A percentile compares a stretch with the other conserved stretches of the same genome.
These are phyloP conservation scores for Mycosarcoma mackinlayi DNA, from an alignment of 1,284 basidiomycete species.

Conservation along the genomic window DNA sequence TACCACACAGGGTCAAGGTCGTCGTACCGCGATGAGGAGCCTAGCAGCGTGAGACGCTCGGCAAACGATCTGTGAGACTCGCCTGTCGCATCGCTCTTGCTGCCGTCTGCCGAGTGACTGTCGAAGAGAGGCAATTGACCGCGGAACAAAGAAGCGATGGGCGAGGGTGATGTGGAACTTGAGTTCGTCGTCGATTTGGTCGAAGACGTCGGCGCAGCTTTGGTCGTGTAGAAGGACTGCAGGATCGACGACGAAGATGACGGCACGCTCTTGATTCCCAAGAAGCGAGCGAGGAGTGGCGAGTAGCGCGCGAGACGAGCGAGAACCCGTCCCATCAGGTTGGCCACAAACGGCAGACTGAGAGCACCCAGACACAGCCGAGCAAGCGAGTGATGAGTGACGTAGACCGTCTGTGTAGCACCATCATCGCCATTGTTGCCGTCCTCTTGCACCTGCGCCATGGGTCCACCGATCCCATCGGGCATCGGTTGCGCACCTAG, in stretches of 20 bases:
- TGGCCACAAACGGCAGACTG: constrained; percentile 55
- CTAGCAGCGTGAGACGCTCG: constrained; percentile 18
- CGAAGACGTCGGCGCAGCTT: constrained; percentile 8
- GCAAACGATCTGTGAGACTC: constrained; percentile 5
- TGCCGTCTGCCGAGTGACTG: background rate
- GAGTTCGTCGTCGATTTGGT: background rate
- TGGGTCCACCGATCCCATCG: constrained; percentile 23
- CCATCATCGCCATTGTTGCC: constrained; percentile 13
- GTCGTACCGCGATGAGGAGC: constrained; percentile 31
- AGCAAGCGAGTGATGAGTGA: constrained; percentile 47
- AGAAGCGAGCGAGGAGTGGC: constrained; percentile 21
- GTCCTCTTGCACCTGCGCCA: constrained; percentile 15
- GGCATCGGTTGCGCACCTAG: constrained; percentile 10
- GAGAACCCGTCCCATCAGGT: constrained; percentile 53
- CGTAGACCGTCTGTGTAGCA: constrained; percentile 48
- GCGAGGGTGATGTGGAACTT: constrained; percentile 11
- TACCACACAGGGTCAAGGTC: constrained; percentile 64
- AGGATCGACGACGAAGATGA: constrained; percentile 20
- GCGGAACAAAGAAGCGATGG: constrained; percentile 31
- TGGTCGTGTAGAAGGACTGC: constrained; percentile 35
- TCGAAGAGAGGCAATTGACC: constrained; percentile 30
- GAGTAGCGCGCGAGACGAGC: constrained; percentile 31
- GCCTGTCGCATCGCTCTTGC: background rate
- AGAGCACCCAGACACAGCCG: constrained; percentile 57
- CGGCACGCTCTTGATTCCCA: constrained; percentile 38